Conservation (phyloP, 495 filamentous ascomycete species). For the Letharia columbiana region DNA sequence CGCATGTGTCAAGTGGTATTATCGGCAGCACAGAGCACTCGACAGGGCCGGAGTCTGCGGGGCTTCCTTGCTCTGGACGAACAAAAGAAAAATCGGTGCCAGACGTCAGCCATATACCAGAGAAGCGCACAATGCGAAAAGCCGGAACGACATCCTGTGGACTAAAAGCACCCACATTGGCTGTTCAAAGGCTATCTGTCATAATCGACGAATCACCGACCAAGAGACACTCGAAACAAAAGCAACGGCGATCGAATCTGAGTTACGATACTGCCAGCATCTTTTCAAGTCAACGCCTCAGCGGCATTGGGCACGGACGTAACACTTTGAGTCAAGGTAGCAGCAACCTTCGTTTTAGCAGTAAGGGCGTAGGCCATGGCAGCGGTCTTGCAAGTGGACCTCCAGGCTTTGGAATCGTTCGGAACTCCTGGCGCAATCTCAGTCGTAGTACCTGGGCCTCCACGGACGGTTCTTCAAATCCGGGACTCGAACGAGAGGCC, state of each 20-base stretch:
- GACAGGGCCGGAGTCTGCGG: constrained; percentile 14
- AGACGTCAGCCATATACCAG: constrained; percentile 11
- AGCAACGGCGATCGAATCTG: constrained; percentile 16
- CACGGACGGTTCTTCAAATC: constrained; percentile 13
- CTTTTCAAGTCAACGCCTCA: constrained; percentile 10
- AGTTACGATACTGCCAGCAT: constrained; percentile 13
- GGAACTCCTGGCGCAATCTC: constrained; percentile 43
- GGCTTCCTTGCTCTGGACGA: not conserved
- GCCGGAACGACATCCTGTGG: not conserved
- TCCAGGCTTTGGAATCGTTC: constrained; percentile 37
- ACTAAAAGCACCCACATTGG: not conserved
- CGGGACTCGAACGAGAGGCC: constrained; percentile 1
- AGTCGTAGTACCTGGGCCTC: constrained; percentile 19
- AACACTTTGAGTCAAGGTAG: constrained; percentile 27
- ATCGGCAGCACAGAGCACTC: not conserved
- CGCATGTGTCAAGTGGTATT: constrained; percentile 8
- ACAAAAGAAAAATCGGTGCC: constrained; percentile 1
- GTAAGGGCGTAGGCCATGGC: constrained; percentile 41
- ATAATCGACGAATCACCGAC: constrained; percentile 18
- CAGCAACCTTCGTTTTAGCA: constrained; percentile 30
- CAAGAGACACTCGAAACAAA: constrained; percentile 35
- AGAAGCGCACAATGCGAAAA: constrained; percentile 9
- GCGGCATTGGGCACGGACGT: constrained; percentile 33
- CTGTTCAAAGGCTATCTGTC: constrained; percentile 11
- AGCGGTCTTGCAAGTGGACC: constrained; percentile 38